A percentile compares a stretch with the other conserved stretches of the same genome.
Evolutionary conservation across 1,284 basidiomycete genomes (phyloP).

Genomic region (Coriolopsis trogii): DNA sequence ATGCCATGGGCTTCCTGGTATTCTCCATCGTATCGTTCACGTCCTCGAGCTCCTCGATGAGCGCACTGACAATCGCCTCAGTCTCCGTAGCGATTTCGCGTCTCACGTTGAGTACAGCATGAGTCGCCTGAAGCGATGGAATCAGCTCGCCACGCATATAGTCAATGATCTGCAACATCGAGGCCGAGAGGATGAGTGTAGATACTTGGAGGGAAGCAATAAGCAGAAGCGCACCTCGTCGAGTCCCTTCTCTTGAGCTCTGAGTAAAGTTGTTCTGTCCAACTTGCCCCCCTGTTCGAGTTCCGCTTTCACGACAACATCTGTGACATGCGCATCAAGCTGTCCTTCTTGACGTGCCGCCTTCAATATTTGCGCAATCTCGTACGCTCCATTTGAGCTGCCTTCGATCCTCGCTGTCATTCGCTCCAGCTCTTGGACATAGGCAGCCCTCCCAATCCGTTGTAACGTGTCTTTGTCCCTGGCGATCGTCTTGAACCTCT

Average conservation of each 20-base stretch:
- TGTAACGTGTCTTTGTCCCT: background rate
- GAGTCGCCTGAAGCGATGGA: slow-evolving; percentile 12
- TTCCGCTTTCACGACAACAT: slow-evolving; percentile 20
- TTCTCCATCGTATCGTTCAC: slow-evolving; percentile 27
- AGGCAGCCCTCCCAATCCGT: slow-evolving; percentile 4
- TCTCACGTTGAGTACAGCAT: slow-evolving; percentile 10
- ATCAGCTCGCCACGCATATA: slow-evolving; percentile 18
- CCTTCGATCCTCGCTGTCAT: slow-evolving; percentile 11
- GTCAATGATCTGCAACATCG: slow-evolving; percentile 10
- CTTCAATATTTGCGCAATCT: background rate
- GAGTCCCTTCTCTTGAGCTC: slow-evolving; percentile 21
- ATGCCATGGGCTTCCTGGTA: slow-evolving; percentile 1
- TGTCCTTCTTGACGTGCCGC: too few species aligned
- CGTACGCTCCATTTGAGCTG: background rate
- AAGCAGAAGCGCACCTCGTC: slow-evolving; percentile 20
- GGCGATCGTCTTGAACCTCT: background rate
- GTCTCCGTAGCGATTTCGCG: slow-evolving; percentile 14
- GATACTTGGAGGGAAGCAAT: background rate
- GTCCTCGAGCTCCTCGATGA: slow-evolving; percentile 35
- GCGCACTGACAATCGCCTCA: slow-evolving; percentile 28
- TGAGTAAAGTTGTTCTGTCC: slow-evolving; percentile 27
- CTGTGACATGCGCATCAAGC: background rate
- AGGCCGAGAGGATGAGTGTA: background rate
- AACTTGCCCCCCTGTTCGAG: slow-evolving; percentile 25
- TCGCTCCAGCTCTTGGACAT: slow-evolving; percentile 18